Percentiles rank a stretch among this genome's conserved stretches.
These are phyloP conservation scores for Eragrostis tef DNA, from an alignment of 202 grass and related monocot species.

Conservation along the genomic window DNA sequence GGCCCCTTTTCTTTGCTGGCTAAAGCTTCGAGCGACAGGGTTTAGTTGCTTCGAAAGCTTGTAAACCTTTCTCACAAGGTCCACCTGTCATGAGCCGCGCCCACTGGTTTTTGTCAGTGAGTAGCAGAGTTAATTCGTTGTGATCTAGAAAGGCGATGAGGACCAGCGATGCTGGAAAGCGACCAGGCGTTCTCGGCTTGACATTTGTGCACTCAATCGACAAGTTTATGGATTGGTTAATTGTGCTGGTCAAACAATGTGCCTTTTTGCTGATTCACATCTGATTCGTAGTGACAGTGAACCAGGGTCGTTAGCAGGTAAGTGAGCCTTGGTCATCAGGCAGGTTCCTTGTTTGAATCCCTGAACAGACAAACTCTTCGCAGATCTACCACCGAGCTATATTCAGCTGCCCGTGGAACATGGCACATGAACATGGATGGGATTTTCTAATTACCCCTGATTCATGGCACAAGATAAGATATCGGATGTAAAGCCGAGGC, in stretches of 20 bases:
- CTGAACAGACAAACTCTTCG: too few species aligned
- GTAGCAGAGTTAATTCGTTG: background rate
- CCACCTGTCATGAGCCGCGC: background rate
- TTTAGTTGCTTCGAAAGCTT: conserved; percentile 32
- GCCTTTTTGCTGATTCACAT: background rate
- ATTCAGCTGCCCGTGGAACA: background rate
- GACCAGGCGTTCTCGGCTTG: background rate
- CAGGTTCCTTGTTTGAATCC: too few species aligned
- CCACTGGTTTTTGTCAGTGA: background rate
- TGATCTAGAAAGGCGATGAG: background rate
- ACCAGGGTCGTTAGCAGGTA: background rate
- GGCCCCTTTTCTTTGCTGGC: background rate
- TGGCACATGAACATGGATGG: background rate
- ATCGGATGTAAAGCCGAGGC: background rate
- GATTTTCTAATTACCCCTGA: background rate
- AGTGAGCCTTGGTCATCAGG: background rate
- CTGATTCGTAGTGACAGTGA: background rate
- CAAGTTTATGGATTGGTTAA: background rate
- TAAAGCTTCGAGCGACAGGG: conserved; percentile 35
- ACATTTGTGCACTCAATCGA: background rate
- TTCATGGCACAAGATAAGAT: conserved; percentile 6
- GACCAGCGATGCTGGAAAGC: background rate
- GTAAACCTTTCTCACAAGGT: conserved; percentile 12
- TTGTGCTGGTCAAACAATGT: background rate
- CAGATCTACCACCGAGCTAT: too few species aligned